A percentile compares a stretch with the other conserved stretches of the same genome.
Evolutionary conservation across 1,139 yeast species (phyloP).

Genomic region (Yamadazyma diddensiae): DNA sequence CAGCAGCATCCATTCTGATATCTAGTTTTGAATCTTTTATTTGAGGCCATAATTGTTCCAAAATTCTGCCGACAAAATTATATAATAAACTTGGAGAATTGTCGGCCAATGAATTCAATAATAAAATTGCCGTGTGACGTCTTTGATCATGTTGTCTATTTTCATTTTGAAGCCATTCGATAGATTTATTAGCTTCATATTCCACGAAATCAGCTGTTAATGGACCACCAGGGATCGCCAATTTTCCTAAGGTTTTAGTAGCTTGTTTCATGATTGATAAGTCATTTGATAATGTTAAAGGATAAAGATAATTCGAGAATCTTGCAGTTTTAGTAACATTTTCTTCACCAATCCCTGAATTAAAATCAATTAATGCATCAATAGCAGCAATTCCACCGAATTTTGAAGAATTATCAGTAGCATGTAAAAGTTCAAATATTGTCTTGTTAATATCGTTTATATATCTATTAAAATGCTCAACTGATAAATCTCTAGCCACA

Average conservation of each 20-base stretch:
- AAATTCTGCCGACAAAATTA: slow-evolving; percentile 71
- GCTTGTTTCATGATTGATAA: slow-evolving; percentile 83
- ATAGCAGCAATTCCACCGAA: slow-evolving; percentile 92
- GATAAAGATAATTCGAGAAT: slow-evolving; percentile 81
- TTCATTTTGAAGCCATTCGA: slow-evolving; percentile 83
- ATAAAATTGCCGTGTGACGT: slow-evolving; percentile 87
- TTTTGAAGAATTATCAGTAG: slow-evolving; percentile 61
- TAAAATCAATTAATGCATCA: slow-evolving; percentile 80
- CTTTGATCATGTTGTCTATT: slow-evolving; percentile 76
- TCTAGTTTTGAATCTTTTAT: slow-evolving; percentile 72
- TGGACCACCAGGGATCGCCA: slow-evolving; percentile 88
- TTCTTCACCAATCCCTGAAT: slow-evolving; percentile 63
- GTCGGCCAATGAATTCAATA: slow-evolving; percentile 78
- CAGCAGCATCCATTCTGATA: slow-evolving; percentile 82
- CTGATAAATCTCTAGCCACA: slow-evolving; percentile 69
- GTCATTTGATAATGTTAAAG: slow-evolving; percentile 79
- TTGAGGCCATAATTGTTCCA: slow-evolving; percentile 86
- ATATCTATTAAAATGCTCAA: slow-evolving; percentile 76
- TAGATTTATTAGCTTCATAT: slow-evolving; percentile 82
- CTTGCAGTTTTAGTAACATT: slow-evolving; percentile 88
- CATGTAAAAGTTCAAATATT: slow-evolving; percentile 77
- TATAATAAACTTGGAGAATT: slow-evolving; percentile 85
- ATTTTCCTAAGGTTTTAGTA: slow-evolving; percentile 78
- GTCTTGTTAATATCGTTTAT: slow-evolving; percentile 85
- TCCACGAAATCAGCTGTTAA: slow-evolving; percentile 91